Evolutionary conservation across 2,329 filamentous ascomycete species (phyloP).

Genomic region (Magnaporthiopsis rhizophila): DNA sequence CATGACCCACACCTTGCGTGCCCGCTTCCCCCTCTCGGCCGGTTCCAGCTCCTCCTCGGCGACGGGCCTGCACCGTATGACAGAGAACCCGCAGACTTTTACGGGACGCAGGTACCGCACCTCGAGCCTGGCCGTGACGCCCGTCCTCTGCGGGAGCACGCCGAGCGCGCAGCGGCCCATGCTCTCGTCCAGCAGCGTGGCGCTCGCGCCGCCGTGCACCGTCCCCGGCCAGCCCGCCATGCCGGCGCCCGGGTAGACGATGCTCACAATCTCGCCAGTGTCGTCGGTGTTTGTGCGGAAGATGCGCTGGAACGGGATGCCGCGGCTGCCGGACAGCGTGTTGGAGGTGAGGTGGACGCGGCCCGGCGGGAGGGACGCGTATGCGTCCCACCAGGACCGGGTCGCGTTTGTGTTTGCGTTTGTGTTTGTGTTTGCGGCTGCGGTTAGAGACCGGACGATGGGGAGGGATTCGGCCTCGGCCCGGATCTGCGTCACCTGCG

Average conservation of each 20-base stretch:
- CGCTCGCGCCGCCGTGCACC: constrained; percentile 63
- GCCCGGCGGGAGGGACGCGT: constrained; percentile 5
- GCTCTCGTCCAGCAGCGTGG: constrained; percentile 61
- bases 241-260: constrained; percentile 61
- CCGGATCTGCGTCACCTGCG: not conserved
- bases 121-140: constrained; percentile 49
- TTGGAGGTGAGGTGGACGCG: constrained; percentile 30
- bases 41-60: constrained; percentile 18
- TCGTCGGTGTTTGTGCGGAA: constrained; percentile 47
- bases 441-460: constrained; percentile 11
- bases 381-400: constrained; percentile 7
- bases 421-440: no score
- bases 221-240: constrained; percentile 63
- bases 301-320: constrained; percentile 47
- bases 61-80: constrained; percentile 44
- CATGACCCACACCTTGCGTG: constrained; percentile 45
- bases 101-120: constrained; percentile 57
- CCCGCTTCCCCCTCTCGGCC: constrained; percentile 22
- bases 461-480: constrained; percentile 5
- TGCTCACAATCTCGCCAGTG: constrained; percentile 49
- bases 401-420: constrained; percentile 10
- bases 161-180: constrained; percentile 54
- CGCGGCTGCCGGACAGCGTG: constrained; percentile 31
- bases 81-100: constrained; percentile 53
- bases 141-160: constrained; percentile 37